Conservation (phyloP, 257 asterid species). For the Rubia yunnanensis region DNA sequence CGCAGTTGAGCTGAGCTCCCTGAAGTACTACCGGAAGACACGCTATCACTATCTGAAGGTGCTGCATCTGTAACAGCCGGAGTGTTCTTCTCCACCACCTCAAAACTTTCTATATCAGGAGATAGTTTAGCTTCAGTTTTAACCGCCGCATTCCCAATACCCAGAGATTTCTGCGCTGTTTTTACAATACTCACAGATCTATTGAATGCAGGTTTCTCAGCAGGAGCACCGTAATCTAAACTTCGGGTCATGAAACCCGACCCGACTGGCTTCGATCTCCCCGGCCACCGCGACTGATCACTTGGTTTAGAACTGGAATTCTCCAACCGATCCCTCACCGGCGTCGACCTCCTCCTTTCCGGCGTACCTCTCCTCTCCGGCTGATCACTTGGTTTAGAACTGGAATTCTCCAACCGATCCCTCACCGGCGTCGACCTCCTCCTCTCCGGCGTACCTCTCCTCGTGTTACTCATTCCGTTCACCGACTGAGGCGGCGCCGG, state of each 20-base stretch:
- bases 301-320: conserved; percentile 41
- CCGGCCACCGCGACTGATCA: conserved; percentile 86
- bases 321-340: conserved; percentile 50
- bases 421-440: conserved; percentile 48
- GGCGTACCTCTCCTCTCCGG: conserved; percentile 61
- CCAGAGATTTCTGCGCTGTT: conserved; percentile 33
- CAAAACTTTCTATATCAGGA: conserved; percentile 21
- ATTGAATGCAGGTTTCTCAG: conserved; percentile 27
- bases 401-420: conserved; percentile 52
- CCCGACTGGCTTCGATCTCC: conserved; percentile 50
- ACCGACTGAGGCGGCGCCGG: conserved; percentile 18
- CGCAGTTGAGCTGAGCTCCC: conserved; percentile 27
- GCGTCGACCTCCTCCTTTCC: conserved; percentile 61
- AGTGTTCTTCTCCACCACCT: conserved; percentile 18
- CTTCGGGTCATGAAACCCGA: conserved; percentile 48
- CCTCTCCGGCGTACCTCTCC: conserved; percentile 68
- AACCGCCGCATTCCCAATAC: conserved; percentile 22
- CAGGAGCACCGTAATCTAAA: conserved; percentile 49
- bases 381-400: conserved; percentile 48
- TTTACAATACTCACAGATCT: conserved; percentile 39
- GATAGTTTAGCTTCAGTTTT: conserved; percentile 23
- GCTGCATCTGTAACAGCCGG: conserved; percentile 17
- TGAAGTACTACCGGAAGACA: conserved; percentile 40
- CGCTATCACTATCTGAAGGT: conserved; percentile 60
- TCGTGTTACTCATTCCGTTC: conserved; percentile 25